These are phyloP conservation scores for Hypoxylon lenormandii DNA, from an alignment of 495 filamentous ascomycete species.

Conservation along the genomic window DNA sequence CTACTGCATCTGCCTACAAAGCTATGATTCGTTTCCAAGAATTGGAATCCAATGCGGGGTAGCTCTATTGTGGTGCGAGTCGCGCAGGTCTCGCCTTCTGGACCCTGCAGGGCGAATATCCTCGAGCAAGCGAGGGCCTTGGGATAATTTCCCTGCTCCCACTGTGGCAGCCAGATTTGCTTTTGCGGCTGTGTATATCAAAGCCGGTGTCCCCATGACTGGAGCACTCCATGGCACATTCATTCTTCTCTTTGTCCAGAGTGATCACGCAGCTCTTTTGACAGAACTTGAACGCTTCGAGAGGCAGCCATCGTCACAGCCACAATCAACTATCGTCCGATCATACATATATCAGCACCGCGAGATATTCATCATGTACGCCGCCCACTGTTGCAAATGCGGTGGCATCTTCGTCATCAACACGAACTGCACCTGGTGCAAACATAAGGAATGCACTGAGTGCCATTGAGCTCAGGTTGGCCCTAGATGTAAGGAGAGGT, in stretches of 20 bases:
- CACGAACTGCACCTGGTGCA: constrained; percentile 58
- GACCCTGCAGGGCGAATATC: constrained; percentile 28
- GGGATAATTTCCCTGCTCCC: constrained; percentile 32
- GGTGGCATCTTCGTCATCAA: constrained; percentile 63
- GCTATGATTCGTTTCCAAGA: constrained; percentile 41
- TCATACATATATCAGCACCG: constrained; percentile 28
- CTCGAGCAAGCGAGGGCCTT: constrained; percentile 11
- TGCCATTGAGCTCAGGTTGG: constrained; percentile 50
- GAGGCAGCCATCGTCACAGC: not conserved
- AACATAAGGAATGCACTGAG: constrained; percentile 57
- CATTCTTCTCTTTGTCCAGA: not conserved
- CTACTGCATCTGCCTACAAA: constrained; percentile 36
- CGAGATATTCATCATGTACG: constrained; percentile 50
- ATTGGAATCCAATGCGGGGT: constrained; percentile 40
- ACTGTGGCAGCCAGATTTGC: constrained; percentile 27
- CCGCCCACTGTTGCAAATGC: constrained; percentile 63
- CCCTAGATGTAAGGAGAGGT: constrained; percentile 5
- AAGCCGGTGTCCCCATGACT: constrained; percentile 23
- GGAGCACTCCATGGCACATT: not conserved
- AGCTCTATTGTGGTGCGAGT: constrained; percentile 37
- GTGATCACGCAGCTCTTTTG: constrained; percentile 11
- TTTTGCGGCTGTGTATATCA: constrained; percentile 42
- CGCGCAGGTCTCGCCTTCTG: constrained; percentile 20
- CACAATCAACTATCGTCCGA: not conserved
- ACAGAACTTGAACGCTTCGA: constrained; percentile 5